These are phyloP conservation scores for Thalia dealbata DNA, from an alignment of 176 grass and related monocot genomes.

Conservation along the genomic window DNA sequence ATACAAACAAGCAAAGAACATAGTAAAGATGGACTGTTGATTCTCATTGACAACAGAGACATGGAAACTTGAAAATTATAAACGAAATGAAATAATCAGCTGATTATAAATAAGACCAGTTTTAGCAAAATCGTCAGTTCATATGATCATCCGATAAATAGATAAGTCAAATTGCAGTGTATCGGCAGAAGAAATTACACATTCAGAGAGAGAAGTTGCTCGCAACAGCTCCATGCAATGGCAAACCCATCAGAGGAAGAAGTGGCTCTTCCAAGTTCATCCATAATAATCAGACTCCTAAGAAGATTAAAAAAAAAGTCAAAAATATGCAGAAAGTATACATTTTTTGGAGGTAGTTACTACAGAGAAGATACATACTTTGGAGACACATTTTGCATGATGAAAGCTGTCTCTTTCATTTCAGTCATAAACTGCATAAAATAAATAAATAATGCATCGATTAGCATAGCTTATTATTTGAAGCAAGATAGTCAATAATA, in stretches of 20 bases:
- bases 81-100: neutral
- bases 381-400: conserved; percentile 83
- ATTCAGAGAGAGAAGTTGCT: conserved; percentile 67
- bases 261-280: conserved; percentile 97
- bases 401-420: conserved; percentile 98
- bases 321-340: neutral
- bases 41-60: neutral
- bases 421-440: conserved; percentile 96
- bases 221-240: conserved; percentile 97
- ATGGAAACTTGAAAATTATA: no score
- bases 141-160: neutral
- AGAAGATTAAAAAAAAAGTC: conserved; percentile 6
- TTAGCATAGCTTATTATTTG: conserved; percentile 1
- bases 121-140: neutral
- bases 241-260: conserved; percentile 94
- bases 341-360: neutral
- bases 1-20: neutral
- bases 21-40: neutral
- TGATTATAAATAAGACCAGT: neutral
- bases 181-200: conserved; percentile 42
- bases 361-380: conserved; percentile 37
- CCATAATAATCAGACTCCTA: conserved; percentile 88
- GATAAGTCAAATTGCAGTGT: neutral
- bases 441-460: conserved; percentile 5
- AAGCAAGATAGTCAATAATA: neutral